Evolutionary conservation across 1,139 yeast genomes (phyloP), one percentile per base, ranked within the genome.

Genomic region (Yamadazyma mexicana): DNA sequence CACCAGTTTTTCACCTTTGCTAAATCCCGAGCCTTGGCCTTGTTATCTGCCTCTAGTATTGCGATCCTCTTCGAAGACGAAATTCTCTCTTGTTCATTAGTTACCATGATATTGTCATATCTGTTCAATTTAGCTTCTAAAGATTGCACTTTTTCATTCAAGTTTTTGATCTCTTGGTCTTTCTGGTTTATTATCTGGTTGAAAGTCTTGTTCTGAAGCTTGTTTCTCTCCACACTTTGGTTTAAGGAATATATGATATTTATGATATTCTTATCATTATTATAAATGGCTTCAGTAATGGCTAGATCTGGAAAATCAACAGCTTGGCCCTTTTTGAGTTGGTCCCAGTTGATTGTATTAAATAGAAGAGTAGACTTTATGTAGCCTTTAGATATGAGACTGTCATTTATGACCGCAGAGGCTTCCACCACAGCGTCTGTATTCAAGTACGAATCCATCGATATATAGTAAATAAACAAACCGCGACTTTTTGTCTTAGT

Each of bases 231-330:
- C 1, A 72, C 56, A 5, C 70, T 62, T 39, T 64, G 65, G 3
- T 69, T 46, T 6, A 74, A 54, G 2, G 73, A 64, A 45, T 72
- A 70, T 2, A 74, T 61, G 31, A 69, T 63, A 46, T 73, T 72
- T 23, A 74, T 67, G 20, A 63, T 53, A 37, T 66, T 63, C 46
- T 71, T 67, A 49, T 73, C 78, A 48, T 74, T 73, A 40, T 66
- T 58, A 44, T 61, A 70, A 14, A 70, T 40, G n/a, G 48, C 45
- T 17, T 66, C 68, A 2, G 69, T 62, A 17, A 64, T 37, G 27
- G 40, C 36, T 23, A 62, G 40, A 5, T 54, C 51, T 17, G 49
- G 40, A 18, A 46, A 23, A 8, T 49, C 48, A 5, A 32, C 23
- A 4, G 43, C 29, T 43, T 59, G 64, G 17, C 53, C 58, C 9